A percentile compares a stretch with the other conserved stretches of the same genome.
phyloP scores from a whole-genome alignment of 495 filamentous ascomycete genomes.

The Poronia punctata region DNA sequence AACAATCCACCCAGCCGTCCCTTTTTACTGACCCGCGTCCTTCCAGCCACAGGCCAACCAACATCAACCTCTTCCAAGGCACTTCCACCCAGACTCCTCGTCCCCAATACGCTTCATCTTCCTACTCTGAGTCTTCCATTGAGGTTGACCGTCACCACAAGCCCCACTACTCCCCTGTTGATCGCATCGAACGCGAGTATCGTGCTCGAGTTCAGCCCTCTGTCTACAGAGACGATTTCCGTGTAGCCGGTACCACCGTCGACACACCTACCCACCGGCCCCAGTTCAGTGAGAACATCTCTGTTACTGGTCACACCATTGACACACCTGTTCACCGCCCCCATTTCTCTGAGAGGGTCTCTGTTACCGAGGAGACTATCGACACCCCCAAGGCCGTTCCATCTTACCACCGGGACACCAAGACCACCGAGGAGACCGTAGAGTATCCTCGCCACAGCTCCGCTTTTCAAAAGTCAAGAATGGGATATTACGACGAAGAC shows the following conservation, averaged over 20 bases:
- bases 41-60: constrained; percentile 8
- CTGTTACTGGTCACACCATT: constrained; percentile 28
- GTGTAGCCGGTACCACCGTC: constrained; percentile 28
- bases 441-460: constrained; percentile 33
- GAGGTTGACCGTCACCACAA: constrained; percentile 46
- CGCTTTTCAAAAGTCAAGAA: constrained; percentile 52
- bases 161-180: constrained; percentile 53
- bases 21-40: constrained; percentile 16
- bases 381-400: constrained; percentile 37
- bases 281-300: constrained; percentile 1
- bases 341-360: constrained; percentile 17
- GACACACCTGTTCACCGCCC: constrained; percentile 23
- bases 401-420: constrained; percentile 30
- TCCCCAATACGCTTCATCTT: constrained; percentile 43
- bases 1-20: constrained; percentile 2
- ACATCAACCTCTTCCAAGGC: constrained; percentile 16
- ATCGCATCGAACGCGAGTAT: constrained; percentile 79
- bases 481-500: constrained; percentile 99
- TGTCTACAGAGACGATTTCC: constrained; percentile 30
- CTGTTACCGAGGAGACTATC: constrained; percentile 45
- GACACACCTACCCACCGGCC: constrained; percentile 22
- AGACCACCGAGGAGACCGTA: constrained; percentile 33
- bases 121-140: constrained; percentile 58
- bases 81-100: constrained; percentile 27
- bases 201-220: constrained; percentile 66